Evolutionary conservation across 2,329 filamentous ascomycete genomes (phyloP), one percentile per base, ranked within the genome.

Genomic region (Fusarium subglutinans): DNA sequence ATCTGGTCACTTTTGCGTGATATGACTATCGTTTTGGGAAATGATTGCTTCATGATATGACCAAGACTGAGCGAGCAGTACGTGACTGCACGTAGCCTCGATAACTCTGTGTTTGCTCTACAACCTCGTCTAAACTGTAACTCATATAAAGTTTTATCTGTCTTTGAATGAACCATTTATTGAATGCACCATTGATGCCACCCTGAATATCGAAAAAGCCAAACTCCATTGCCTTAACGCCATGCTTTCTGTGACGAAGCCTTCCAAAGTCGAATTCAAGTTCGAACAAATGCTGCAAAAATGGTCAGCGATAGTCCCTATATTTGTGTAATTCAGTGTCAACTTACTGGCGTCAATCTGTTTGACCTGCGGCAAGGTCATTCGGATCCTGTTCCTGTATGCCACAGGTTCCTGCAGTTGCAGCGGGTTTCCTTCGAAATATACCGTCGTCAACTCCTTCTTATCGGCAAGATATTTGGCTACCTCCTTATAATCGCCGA

Each of bases 331-430:
- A 12, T 18, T 18, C 17, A 3, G 15, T 56, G 24, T 11, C 30
- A 41, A 94, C 95, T 90, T 87, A 98, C 96, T 97, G 67, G 96
- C 96, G 89, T 99, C 96, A 81, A 99, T 98, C 86, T 99, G 95
- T 81, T 90, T 90, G 59, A 99, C 86, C 82, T 96, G 93, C 65
- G 96, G 96, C 82, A 99, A 83, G 40, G 95, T 93, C 81, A 99
- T 84, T 67, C 92, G 89, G 48, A 99, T 91, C 84, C 99, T 99
- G 84, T 98, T 98, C 79, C 96, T 88, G 83, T 99, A 99, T 70
- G 98, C 84, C 2, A 94, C 93, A n/a, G 93, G 93, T 9, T 89
- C 90, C 62, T 88, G 89, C 69, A 91, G 87, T 84, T 99, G 96
- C 77, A 99, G 82, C 33, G 95, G 96, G 79, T 97, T 98, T 3